phyloP scores from a whole-genome alignment of 306 rosid genomes.

The Prunus kanzakura region DNA sequence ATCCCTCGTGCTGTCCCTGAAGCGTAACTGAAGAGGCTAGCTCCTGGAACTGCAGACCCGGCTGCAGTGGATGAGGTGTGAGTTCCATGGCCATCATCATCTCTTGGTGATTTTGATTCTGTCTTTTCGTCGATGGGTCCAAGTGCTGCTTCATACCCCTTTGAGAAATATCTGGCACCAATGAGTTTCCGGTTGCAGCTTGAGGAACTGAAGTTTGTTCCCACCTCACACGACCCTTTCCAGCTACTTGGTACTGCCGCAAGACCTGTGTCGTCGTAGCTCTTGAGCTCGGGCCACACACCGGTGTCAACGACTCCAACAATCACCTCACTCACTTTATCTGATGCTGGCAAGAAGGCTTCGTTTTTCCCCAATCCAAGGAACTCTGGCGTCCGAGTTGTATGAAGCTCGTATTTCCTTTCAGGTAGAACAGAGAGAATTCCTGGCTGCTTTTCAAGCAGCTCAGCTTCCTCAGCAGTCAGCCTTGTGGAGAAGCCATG shows the following conservation, averaged over 20 bases:
- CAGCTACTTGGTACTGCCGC: constrained; percentile 60
- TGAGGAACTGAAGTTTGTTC: constrained; percentile 58
- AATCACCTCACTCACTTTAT: constrained; percentile 46
- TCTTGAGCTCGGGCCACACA: constrained; percentile 78
- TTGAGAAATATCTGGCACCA: constrained; percentile 77
- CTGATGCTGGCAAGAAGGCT: constrained; percentile 20
- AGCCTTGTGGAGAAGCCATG: constrained; percentile 90
- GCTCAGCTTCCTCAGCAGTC: constrained; percentile 61
- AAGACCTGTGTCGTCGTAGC: constrained; percentile 63
- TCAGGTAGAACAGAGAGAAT: constrained; percentile 65
- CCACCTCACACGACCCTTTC: constrained; percentile 78
- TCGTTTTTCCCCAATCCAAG: constrained; percentile 53
- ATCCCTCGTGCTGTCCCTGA: constrained; percentile 84
- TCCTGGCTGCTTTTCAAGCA: constrained; percentile 55
- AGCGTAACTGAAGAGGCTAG: constrained; percentile 77
- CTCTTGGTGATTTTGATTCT: constrained; percentile 87
- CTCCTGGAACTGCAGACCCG: constrained; percentile 64
- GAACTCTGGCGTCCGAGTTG: constrained; percentile 85
- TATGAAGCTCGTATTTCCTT: constrained; percentile 68
- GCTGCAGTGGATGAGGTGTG: constrained; percentile 90
- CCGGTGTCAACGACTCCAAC: constrained; percentile 84
- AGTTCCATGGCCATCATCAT: constrained; percentile 86
- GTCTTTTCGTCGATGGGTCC: constrained; percentile 44
- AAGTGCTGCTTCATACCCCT: constrained; percentile 57
- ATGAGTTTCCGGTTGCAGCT: constrained; percentile 74